phyloP scores from a whole-genome alignment of 163 green algal species.

The Scenedesmus sp. region DNA sequence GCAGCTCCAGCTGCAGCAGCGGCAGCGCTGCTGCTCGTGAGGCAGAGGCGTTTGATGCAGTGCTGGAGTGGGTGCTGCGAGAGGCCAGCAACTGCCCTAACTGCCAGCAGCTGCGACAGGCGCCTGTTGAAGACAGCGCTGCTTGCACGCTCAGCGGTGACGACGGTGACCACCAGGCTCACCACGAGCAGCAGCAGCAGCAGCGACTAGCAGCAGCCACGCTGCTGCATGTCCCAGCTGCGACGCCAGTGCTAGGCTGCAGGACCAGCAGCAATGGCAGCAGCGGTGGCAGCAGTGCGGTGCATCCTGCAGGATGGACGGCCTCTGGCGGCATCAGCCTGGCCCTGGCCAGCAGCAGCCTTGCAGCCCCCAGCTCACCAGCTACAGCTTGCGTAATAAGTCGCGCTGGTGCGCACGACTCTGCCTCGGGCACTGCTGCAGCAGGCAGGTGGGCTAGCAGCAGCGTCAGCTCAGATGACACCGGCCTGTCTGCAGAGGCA shows the following conservation, averaged over 20 bases:
- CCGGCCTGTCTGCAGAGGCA: not conserved
- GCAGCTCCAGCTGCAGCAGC: not conserved
- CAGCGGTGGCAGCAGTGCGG: conserved; percentile 8
- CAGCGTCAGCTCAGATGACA: not conserved
- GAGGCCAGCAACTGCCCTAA: not conserved
- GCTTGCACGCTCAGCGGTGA: not conserved
- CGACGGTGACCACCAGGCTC: not conserved
- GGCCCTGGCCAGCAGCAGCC: not conserved
- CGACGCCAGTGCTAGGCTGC: not conserved
- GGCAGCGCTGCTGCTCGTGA: not conserved
- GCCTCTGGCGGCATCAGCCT: not conserved
- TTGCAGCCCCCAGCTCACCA: not conserved
- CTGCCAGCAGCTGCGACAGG: conserved; percentile 15
- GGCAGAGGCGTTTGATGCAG: conserved; percentile 12
- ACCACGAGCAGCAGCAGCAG: not conserved
- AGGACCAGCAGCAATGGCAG: not conserved
- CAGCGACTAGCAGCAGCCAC: not conserved
- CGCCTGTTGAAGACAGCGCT: not conserved
- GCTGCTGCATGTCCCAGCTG: not conserved
- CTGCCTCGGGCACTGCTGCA: not conserved
- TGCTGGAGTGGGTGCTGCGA: conserved; percentile 16
- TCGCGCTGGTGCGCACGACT: not conserved
- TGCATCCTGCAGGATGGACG: not conserved
- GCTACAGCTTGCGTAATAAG: not conserved
- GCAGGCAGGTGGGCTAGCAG: conserved; percentile 10